Conservation (phyloP, 768 basidiomycete genomes). For the Ephemerocybe angulata region DNA sequence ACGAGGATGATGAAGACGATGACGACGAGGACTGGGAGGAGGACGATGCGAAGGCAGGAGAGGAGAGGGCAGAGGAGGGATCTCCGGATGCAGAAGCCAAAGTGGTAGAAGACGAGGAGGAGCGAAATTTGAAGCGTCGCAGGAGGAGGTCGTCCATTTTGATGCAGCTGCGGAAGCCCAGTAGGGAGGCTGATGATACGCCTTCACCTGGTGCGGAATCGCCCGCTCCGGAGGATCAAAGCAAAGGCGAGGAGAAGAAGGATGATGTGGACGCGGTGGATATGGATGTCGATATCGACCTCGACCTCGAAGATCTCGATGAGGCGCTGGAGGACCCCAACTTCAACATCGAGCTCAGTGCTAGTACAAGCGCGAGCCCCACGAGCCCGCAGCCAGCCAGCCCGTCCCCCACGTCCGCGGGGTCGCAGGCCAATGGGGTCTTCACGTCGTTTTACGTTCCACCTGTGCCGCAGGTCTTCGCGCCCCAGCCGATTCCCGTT, state of each 20-base stretch:
- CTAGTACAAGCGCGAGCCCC: constrained; percentile 13
- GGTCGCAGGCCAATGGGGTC: constrained; percentile 4
- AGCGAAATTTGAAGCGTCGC: neutral
- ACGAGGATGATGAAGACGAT: constrained; percentile 16
- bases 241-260: constrained; percentile 10
- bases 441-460: constrained; percentile 14
- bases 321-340: constrained; percentile 34
- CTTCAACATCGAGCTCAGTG: constrained; percentile 36
- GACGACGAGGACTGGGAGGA: constrained; percentile 16
- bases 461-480: constrained; percentile 1
- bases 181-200: neutral
- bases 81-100: neutral
- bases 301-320: constrained; percentile 14
- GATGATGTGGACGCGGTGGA: constrained; percentile 21
- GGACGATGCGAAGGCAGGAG: constrained; percentile 13
- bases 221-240: neutral
- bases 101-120: neutral
- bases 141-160: constrained; percentile 5
- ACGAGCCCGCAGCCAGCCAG: constrained; percentile 7
- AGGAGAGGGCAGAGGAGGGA: constrained; percentile 13
- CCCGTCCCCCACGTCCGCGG: constrained; percentile 4
- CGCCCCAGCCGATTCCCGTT: neutral
- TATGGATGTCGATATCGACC: constrained; percentile 4
- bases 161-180: neutral
- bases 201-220: constrained; percentile 1